Conservation (phyloP, 2,329 filamentous ascomycete species). For the Huntiella decipiens region DNA sequence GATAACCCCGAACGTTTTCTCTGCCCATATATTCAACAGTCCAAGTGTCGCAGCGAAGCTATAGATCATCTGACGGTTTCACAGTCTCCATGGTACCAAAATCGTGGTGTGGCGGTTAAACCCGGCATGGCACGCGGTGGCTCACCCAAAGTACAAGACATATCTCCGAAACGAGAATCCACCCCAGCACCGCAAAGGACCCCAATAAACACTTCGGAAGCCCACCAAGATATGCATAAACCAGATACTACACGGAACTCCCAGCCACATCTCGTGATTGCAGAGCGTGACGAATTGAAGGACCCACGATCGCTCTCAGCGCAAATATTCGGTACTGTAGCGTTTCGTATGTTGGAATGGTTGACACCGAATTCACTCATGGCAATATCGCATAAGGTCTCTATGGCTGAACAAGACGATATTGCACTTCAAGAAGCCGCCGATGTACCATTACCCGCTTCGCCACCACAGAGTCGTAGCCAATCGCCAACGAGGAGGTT, state of each 20-base stretch:
- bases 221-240: too few species aligned
- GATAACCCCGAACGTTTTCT: constrained; percentile 55
- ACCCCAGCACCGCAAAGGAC: not conserved
- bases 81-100: constrained; percentile 11
- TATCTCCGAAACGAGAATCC: constrained; percentile 1
- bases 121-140: not conserved
- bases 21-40: constrained; percentile 33
- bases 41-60: constrained; percentile 26
- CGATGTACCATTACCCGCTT: constrained; percentile 8
- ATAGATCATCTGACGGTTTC: constrained; percentile 28
- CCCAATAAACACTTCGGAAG: constrained; percentile 1
- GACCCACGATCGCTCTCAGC: constrained; percentile 42
- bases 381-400: constrained; percentile 5
- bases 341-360: constrained; percentile 54
- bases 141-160: not conserved
- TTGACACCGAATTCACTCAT: constrained; percentile 30
- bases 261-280: constrained; percentile 14
- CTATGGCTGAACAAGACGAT: constrained; percentile 9
- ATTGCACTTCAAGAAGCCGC: constrained; percentile 9
- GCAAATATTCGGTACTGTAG: constrained; percentile 44
- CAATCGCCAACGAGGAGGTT: not conserved
- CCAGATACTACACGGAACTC: too few species aligned
- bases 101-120: not conserved
- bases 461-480: constrained; percentile 5
- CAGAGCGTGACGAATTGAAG: constrained; percentile 29